phyloP scores from a whole-genome alignment of 1,284 basidiomycete species.

The Ustilago hordei region DNA sequence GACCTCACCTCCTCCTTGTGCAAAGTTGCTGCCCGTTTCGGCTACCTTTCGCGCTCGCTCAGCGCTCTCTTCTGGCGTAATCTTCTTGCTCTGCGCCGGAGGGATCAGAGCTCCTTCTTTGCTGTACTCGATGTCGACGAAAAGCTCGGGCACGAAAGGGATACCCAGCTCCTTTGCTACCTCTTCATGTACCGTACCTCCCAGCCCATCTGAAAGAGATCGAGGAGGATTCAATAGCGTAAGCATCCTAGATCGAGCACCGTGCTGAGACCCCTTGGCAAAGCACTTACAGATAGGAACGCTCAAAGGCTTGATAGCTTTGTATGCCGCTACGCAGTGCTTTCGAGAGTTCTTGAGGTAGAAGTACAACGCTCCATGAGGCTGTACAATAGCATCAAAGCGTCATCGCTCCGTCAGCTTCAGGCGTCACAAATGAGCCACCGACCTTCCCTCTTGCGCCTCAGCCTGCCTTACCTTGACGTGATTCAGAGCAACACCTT shows the following conservation, averaged over 20 bases:
- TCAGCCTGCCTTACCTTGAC: conserved; percentile 28
- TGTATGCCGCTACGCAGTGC: conserved; percentile 28
- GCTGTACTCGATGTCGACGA: conserved; percentile 46
- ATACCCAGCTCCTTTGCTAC: conserved; percentile 27
- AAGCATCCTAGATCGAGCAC: not conserved
- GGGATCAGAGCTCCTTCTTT: conserved; percentile 36
- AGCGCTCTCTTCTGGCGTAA: conserved; percentile 35
- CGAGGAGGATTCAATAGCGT: not conserved
- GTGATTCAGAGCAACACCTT: conserved; percentile 35
- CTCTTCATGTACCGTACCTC: conserved; percentile 32
- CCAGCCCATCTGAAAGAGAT: conserved; percentile 24
- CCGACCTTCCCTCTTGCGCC: not conserved
- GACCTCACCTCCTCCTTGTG: conserved; percentile 27
- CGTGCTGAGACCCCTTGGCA: not conserved
- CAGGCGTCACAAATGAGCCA: not conserved
- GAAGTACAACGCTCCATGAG: conserved; percentile 44
- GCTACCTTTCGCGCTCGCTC: conserved; percentile 33
- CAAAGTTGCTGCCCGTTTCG: conserved; percentile 28
- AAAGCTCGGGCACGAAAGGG: conserved; percentile 41
- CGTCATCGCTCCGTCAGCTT: not conserved
- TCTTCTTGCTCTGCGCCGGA: conserved; percentile 37
- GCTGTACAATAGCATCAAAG: conserved; percentile 5
- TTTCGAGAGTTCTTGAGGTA: conserved; percentile 29
- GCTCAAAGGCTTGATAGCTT: conserved; percentile 36
- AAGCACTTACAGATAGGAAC: conserved; percentile 35